These are phyloP conservation scores for Aphanomyces invadans DNA, from an alignment of 352 stramenopile genomes.

Conservation along the genomic window DNA sequence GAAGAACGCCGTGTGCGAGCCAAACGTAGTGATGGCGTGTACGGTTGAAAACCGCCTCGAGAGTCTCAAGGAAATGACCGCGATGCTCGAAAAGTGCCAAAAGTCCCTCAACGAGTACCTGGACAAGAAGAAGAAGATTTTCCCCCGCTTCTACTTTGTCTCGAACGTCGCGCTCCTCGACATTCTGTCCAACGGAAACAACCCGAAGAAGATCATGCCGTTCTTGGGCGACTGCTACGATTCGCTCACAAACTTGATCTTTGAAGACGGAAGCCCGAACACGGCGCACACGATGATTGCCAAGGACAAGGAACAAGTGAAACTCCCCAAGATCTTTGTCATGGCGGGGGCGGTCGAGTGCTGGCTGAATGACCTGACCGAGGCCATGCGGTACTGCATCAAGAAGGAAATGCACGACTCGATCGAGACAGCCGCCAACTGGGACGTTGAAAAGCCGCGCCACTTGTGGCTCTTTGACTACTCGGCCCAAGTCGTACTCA, in stretches of 20 bases:
- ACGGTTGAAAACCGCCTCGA: slow-evolving; percentile 73
- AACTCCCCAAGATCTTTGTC: slow-evolving; percentile 62
- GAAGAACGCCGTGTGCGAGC: slow-evolving; percentile 84
- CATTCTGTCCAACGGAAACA: slow-evolving; percentile 87
- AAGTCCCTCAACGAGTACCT: slow-evolving; percentile 85
- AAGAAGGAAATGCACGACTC: slow-evolving; percentile 83
- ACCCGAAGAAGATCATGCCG: slow-evolving; percentile 96
- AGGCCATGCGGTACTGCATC: slow-evolving; percentile 77
- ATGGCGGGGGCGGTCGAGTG: slow-evolving; percentile 79
- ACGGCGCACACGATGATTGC: slow-evolving; percentile 81
- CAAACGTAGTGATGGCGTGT: slow-evolving; percentile 70
- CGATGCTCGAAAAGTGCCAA: slow-evolving; percentile 83
- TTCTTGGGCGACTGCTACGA: slow-evolving; percentile 97
- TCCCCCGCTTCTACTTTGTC: slow-evolving; percentile 87
- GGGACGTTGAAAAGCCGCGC: slow-evolving; percentile 93
- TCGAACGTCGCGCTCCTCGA: slow-evolving; percentile 82
- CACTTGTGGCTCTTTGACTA: slow-evolving; percentile 98
- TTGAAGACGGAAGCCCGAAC: slow-evolving; percentile 70
- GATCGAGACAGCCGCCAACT: slow-evolving; percentile 79
- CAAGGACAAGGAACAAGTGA: slow-evolving; percentile 64
- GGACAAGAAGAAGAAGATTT: slow-evolving; percentile 90
- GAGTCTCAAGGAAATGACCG: slow-evolving; percentile 79
- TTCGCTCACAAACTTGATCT: slow-evolving; percentile 83
- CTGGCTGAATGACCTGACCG: slow-evolving; percentile 82
- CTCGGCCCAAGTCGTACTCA: slow-evolving; percentile 84